Conservation (phyloP, 192 early-diverging fungal species). For the Coemansia sp. region DNA sequence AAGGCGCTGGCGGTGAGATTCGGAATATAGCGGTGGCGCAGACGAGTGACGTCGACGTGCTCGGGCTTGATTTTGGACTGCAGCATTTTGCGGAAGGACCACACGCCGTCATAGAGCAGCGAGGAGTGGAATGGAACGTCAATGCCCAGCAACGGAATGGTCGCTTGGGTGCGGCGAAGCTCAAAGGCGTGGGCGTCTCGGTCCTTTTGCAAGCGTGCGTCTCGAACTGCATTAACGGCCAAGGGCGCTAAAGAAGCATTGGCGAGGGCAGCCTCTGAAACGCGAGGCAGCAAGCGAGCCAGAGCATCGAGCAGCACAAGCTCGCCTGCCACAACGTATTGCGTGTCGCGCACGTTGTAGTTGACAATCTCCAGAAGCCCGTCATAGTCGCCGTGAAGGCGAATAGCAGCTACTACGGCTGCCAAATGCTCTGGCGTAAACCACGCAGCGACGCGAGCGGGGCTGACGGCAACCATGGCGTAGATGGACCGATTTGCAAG, state of each 20-base stretch:
- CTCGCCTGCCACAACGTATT: slow-evolving; percentile 92
- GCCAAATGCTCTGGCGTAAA: slow-evolving; percentile 82
- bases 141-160: slow-evolving; percentile 88
- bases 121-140: slow-evolving; percentile 97
- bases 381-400: slow-evolving; percentile 61
- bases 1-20: slow-evolving; percentile 93
- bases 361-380: slow-evolving; percentile 92
- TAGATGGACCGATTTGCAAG: slow-evolving; percentile 84
- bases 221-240: slow-evolving; percentile 53
- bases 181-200: slow-evolving; percentile 62
- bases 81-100: slow-evolving; percentile 88
- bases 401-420: slow-evolving; percentile 71
- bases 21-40: slow-evolving; percentile 90
- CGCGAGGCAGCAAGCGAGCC: slow-evolving; percentile 70
- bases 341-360: slow-evolving; percentile 96
- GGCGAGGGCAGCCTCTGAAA: slow-evolving; percentile 69
- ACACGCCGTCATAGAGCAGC: slow-evolving; percentile 88
- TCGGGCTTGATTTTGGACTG: slow-evolving; percentile 80
- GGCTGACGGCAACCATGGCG: slow-evolving; percentile 95
- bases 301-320: slow-evolving; percentile 77
- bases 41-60: slow-evolving; percentile 76
- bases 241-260: slow-evolving; percentile 78
- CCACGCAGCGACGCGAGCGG: slow-evolving; percentile 77
- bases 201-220: slow-evolving; percentile 55
- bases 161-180: slow-evolving; percentile 85